Conservation (phyloP, 1,284 basidiomycete species). For the Ceratobasidium sp. region DNA sequence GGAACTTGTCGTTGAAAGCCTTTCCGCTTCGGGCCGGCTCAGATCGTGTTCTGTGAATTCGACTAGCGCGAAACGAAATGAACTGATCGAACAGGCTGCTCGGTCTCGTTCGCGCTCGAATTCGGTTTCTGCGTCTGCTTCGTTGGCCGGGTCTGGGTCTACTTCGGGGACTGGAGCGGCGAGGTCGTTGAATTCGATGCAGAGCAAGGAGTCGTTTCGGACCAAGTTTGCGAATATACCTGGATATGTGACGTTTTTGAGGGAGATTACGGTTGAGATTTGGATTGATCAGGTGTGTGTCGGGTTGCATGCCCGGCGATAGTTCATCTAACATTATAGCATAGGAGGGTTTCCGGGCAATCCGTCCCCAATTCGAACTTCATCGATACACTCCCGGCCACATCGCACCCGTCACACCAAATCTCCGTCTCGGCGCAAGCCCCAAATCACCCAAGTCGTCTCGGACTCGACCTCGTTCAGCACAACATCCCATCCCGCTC, state of each 20-base stretch:
- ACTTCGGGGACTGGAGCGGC: not conserved
- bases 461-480: not conserved
- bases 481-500: not conserved
- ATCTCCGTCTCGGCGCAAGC: slow-evolving; percentile 6
- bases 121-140: slow-evolving; percentile 18
- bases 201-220: slow-evolving; percentile 32
- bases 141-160: not conserved
- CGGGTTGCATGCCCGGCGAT: not conserved
- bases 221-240: slow-evolving; percentile 46
- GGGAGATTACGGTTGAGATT: slow-evolving; percentile 69
- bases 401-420: slow-evolving; percentile 37
- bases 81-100: slow-evolving; percentile 31
- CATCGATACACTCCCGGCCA: slow-evolving; percentile 60
- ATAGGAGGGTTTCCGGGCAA: slow-evolving; percentile 75
- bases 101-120: slow-evolving; percentile 18
- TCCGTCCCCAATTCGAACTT: slow-evolving; percentile 71
- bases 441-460: slow-evolving; percentile 6
- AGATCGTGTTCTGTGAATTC: slow-evolving; percentile 31
- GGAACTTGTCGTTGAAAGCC: not conserved
- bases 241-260: slow-evolving; percentile 64
- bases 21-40: slow-evolving; percentile 24
- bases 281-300: slow-evolving; percentile 74
- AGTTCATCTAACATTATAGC: not conserved
- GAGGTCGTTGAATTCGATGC: slow-evolving; percentile 28
- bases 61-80: not conserved